Evolutionary conservation across 2,329 filamentous ascomycete genomes (phyloP).

Genomic region (Clathrospora elynae): DNA sequence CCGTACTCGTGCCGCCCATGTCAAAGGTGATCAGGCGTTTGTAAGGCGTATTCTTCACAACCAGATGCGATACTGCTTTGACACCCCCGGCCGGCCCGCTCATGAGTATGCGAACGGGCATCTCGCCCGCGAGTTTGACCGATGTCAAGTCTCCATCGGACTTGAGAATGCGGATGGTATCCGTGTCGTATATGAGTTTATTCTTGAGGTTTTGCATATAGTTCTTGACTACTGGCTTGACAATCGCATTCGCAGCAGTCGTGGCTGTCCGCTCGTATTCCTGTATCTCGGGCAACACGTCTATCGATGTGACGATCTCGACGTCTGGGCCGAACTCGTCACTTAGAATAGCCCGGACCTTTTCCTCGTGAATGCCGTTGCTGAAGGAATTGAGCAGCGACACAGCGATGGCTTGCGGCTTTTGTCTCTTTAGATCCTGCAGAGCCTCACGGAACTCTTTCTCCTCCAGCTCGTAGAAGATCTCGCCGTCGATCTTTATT

Average conservation of each 20-base stretch:
- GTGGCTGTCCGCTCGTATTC: constrained; percentile 59
- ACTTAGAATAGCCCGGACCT: constrained; percentile 47
- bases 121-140: constrained; percentile 51
- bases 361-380: constrained; percentile 52
- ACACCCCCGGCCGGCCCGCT: constrained; percentile 59
- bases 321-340: constrained; percentile 53
- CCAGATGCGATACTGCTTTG: constrained; percentile 54
- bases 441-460: constrained; percentile 48
- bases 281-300: constrained; percentile 55
- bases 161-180: constrained; percentile 56
- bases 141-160: constrained; percentile 57
- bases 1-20: constrained; percentile 59
- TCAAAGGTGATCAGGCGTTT: constrained; percentile 58
- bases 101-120: constrained; percentile 58
- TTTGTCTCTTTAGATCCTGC: constrained; percentile 47
- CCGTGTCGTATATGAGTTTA: constrained; percentile 49
- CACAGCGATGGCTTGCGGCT: constrained; percentile 54
- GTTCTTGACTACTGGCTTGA: constrained; percentile 55
- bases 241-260: constrained; percentile 55
- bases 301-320: constrained; percentile 54
- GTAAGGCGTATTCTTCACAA: constrained; percentile 53
- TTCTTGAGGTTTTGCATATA: constrained; percentile 52
- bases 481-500: constrained; percentile 51
- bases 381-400: constrained; percentile 56
- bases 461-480: constrained; percentile 50